Percentiles rank a stretch among this genome's conserved stretches.
Evolutionary conservation across 1,284 basidiomycete genomes (phyloP).

Genomic region (Ustilago xerochloae): DNA sequence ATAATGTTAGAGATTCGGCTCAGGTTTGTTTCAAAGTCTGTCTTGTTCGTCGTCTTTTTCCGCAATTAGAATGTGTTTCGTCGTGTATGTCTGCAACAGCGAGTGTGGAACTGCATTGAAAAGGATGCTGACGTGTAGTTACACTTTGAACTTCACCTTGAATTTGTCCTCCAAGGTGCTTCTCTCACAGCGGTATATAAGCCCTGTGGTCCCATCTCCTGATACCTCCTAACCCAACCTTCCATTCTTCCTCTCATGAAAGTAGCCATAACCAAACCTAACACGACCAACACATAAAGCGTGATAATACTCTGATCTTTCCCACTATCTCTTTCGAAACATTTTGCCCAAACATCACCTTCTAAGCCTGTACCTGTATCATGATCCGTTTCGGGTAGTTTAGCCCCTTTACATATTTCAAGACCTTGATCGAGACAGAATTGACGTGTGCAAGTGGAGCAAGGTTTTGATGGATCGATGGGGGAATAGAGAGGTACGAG

Average conservation of each 20-base stretch:
- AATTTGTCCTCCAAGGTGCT: conserved; percentile 22
- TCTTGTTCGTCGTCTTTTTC: too few species aligned
- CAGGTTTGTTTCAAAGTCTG: neutral
- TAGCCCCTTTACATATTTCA: conserved; percentile 63
- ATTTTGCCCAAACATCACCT: conserved; percentile 68
- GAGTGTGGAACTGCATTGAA: neutral
- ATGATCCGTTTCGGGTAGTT: conserved; percentile 58
- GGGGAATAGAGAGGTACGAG: conserved; percentile 63
- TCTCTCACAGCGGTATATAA: conserved; percentile 29
- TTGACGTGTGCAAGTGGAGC: conserved; percentile 65
- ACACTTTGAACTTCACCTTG: conserved; percentile 1
- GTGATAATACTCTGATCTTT: conserved; percentile 65
- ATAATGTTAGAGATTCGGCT: neutral
- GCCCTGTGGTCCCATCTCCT: conserved; percentile 17
- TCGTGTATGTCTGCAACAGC: neutral
- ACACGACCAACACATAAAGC: conserved; percentile 55
- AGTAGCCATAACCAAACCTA: conserved; percentile 36
- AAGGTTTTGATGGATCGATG: conserved; percentile 55
- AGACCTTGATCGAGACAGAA: conserved; percentile 66
- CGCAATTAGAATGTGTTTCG: conserved; percentile 3
- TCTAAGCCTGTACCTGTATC: conserved; percentile 67
- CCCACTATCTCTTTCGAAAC: conserved; percentile 64
- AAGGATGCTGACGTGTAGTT: too few species aligned
- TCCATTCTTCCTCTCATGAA: conserved; percentile 25
- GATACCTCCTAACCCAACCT: conserved; percentile 24